Percentiles rank a stretch among this genome's conserved stretches.
Evolutionary conservation across 768 basidiomycete genomes (phyloP).

Genomic region (Boletus vermiculosoides): DNA sequence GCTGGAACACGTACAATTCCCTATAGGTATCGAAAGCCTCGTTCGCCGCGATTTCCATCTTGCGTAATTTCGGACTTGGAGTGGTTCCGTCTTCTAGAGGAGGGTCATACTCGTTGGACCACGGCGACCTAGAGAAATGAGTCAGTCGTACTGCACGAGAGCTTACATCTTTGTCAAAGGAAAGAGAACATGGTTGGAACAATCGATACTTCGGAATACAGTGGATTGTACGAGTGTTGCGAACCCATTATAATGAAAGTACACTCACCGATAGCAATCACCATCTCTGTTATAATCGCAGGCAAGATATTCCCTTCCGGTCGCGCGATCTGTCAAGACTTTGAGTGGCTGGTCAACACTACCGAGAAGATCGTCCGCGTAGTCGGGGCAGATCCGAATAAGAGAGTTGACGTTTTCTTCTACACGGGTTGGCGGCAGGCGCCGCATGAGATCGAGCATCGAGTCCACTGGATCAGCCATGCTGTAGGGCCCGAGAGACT

Average conservation of each 20-base stretch:
- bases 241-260: background rate
- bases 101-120: constrained; percentile 96
- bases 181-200: background rate
- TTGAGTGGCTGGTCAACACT: constrained; percentile 94
- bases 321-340: constrained; percentile 72
- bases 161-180: background rate
- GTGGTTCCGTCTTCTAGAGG: constrained; percentile 85
- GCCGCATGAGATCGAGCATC: constrained; percentile 94
- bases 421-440: constrained; percentile 88
- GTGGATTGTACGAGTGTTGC: background rate
- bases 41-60: constrained; percentile 90
- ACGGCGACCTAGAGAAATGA: constrained; percentile 72
- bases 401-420: constrained; percentile 85
- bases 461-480: constrained; percentile 84
- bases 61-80: constrained; percentile 81
- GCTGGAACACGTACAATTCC: constrained; percentile 64
- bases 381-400: constrained; percentile 82
- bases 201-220: background rate
- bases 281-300: constrained; percentile 95
- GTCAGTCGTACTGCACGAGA: constrained; percentile 13
- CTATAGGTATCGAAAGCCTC: constrained; percentile 97
- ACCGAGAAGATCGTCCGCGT: constrained; percentile 91
- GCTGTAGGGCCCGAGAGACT: constrained; percentile 5
- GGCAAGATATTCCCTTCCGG: constrained; percentile 86
- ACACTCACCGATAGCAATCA: constrained; percentile 71